Evolutionary conservation across 2,329 filamentous ascomycete genomes (phyloP), one percentile per base, ranked within the genome.

Genomic region (Arthrobotrys iridis): DNA sequence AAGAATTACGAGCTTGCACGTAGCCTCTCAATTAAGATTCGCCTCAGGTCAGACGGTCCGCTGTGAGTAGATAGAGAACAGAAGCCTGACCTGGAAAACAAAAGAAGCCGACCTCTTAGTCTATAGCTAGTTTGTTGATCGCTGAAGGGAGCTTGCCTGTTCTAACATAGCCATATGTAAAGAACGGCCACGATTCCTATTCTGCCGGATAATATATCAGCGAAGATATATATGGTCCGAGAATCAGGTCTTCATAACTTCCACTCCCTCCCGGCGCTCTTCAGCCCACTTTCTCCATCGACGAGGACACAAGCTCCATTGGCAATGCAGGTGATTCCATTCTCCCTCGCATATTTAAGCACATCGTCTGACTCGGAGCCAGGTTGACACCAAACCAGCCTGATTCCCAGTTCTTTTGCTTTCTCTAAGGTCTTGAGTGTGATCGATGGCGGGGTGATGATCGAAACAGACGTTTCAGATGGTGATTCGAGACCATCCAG

Each of bases 291-390:
- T 78, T 93, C 91, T 0, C 93, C 93, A 82, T 96, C 92, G 8
- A 96, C 91, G 46, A 96, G 85, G 22, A 96, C 90, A 82, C 93
- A 96, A 91, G 92, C 96, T 0, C 93, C 93, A 80, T 93, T 91
- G 5, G 91, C 91, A 26, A 83, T 80, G 24, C 62, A 64, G 22
- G 57, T 70, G 62, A 79, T 76, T 3, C 82, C 84, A 77, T 90
- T 86, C 48, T 84, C 84, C 74, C 86, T 84, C 2, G 92, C 93
- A 82, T 87, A 93, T 41, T 86, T 84, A 77, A 97, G 81, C 20
- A 93, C 90, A 70, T 88, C 88, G 59, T 91, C 88, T 81, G 97
- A 89, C 81, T 91, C 98, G 13, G 89, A 93, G 0, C 94, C 95
- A 0, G 95, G 95, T 83, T 98, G 95, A 78, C 98, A 84, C 91